Base-by-base conservation (phyloP, 345 rosid species). In the Eucalyptus sp. region DNA sequence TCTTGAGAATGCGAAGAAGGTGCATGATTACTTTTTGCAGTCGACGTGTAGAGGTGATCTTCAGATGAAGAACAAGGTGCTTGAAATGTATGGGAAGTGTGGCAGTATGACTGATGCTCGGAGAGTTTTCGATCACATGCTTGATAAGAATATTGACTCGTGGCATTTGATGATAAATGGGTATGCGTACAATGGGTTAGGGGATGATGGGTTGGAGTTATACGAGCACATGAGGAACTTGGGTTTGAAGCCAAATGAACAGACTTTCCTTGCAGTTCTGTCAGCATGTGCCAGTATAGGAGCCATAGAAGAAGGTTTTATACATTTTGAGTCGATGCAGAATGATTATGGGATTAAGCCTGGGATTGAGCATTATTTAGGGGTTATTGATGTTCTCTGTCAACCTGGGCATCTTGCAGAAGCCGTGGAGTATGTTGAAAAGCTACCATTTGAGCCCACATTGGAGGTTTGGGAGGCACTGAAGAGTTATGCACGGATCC, bases 141-240 rank as follows among this genome's bases (percentile, higher is more conserved):
- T 88, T 13, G 91, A 91, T 84, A 93, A 92, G 92, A 89, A 91
- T 71, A 93, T 93, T 62, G 93, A 91, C 89, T 80, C 94, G 0
- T 93, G 95, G 95, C 95, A 92, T 92, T 84, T 92, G 90, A 92
- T 92, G 93, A 91, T 93, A 51, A 90, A 90, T 81, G 94, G 93
- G 29, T 90, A 91, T 89, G 95, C 94, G 7, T 60, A 68, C 86
- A 93, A 92, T 79, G 91, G 90, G 84, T 79, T 92, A 54, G 94
- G 95, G 83, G 95, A 93, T 86, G 92, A 91, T 46, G 95, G 94
- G 13, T 86, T 92, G 91, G 91, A 90, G 89, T 56, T 92, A 88
- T 93, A 88, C 89, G 94, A 92, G 86, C 92, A 91, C 89, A 91
- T 93, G 92, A 89, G 90, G 90, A 90, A 90, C 16, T 87, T 86